A percentile compares a stretch with the other conserved stretches of the same genome.
phyloP scores from a whole-genome alignment of 2,329 filamentous ascomycete genomes.

The Fusarium chuoi region DNA sequence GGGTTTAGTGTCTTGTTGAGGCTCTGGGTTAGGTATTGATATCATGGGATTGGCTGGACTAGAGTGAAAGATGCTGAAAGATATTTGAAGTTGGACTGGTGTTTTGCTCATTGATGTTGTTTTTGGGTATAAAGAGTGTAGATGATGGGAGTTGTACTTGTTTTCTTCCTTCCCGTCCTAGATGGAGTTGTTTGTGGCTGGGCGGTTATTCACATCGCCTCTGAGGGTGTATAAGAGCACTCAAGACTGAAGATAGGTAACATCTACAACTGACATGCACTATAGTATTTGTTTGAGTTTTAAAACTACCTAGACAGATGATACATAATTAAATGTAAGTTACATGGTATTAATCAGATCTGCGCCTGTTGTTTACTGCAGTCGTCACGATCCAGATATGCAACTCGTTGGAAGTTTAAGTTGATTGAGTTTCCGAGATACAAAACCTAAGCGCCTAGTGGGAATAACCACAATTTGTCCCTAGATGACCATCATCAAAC shows the following conservation, averaged over 20 bases:
- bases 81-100: background rate
- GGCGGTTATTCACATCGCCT: background rate
- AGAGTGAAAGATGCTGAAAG: background rate
- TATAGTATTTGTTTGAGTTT: background rate
- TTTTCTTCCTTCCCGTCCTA: background rate
- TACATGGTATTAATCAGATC: too few species aligned
- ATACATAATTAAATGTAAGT: background rate
- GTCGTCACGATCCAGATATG: too few species aligned
- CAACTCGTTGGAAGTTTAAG: background rate
- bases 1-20: conserved; percentile 26
- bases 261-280: background rate
- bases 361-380: too few species aligned
- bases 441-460: background rate
- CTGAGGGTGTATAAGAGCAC: too few species aligned
- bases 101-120: background rate
- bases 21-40: conserved; percentile 17
- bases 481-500: background rate
- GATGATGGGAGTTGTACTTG: background rate
- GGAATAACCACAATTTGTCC: background rate
- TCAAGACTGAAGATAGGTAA: background rate
- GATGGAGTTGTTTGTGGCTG: background rate
- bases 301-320: background rate
- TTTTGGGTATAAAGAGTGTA: background rate
- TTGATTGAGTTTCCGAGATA: background rate
- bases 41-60: background rate